A percentile compares a stretch with the other conserved stretches of the same genome.
phyloP scores from a whole-genome alignment of 495 filamentous ascomycete species.

The Daldinia childiae region DNA sequence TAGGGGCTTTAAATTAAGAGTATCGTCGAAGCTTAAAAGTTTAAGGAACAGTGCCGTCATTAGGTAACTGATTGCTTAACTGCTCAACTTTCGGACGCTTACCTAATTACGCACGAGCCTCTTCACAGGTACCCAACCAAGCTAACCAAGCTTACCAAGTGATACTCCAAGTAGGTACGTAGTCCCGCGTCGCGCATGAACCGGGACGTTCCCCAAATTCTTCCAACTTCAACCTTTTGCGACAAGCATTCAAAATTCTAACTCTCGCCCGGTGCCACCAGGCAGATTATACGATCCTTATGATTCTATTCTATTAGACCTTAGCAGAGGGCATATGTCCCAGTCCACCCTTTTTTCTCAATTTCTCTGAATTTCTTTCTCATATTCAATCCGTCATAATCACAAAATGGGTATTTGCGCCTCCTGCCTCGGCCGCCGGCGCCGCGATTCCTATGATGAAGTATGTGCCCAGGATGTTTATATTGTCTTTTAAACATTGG shows the following conservation, averaged over 20 bases:
- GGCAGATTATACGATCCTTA: constrained; percentile 52
- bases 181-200: constrained; percentile 30
- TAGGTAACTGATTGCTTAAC: background rate
- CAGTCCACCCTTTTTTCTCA: constrained; percentile 12
- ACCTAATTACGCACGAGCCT: background rate
- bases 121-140: background rate
- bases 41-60: background rate
- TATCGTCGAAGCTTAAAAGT: constrained; percentile 2
- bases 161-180: constrained; percentile 9
- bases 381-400: constrained; percentile 5
- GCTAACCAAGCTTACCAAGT: background rate
- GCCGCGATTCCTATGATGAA: constrained; percentile 55
- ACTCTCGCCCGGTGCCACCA: constrained; percentile 46
- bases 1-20: background rate
- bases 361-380: constrained; percentile 18
- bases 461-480: constrained; percentile 36
- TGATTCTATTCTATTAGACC: constrained; percentile 36
- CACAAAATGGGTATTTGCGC: constrained; percentile 57
- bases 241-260: constrained; percentile 42
- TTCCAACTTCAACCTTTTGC: constrained; percentile 45
- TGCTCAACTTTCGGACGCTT: background rate
- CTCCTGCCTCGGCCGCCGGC: constrained; percentile 56
- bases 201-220: constrained; percentile 26
- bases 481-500: background rate
- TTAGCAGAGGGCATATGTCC: constrained; percentile 40